Base-by-base conservation (phyloP, 176 grass and related monocot genomes). In the Zizania latifolia region DNA sequence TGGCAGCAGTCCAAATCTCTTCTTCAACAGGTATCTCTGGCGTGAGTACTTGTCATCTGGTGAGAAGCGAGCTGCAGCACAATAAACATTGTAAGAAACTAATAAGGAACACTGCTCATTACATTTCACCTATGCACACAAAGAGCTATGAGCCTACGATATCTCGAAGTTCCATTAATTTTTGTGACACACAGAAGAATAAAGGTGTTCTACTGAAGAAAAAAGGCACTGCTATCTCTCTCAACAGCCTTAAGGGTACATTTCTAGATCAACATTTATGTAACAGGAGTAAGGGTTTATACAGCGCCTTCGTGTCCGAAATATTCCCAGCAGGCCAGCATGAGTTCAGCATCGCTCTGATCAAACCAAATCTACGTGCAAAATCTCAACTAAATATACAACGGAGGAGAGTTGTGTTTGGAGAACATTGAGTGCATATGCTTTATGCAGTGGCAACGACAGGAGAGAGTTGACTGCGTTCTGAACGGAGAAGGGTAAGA, bases 1-100 rank as follows among this genome's bases (percentile, higher is more conserved):
- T 40, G 93, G 93, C 69, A 93, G 88, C 78, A 97, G 74, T 28
- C 88, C 90, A 89, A 97, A 97, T 63, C 90, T 87, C 77, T 88
- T 97, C 83, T 97, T 97, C 79, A 97, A 68, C 15, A 93, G 74
- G 78, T 82, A 87, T 21, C 88, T 85, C 80, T 97, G 90, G 26
- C 88, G 85, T 3, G 90, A 76, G 13, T 89, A 93, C 78, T 88
- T 90, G 69, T 97, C 93, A 58, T 93, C 93, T 5, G 90, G 90
- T 39, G 93, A 97, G 84, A 93, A 97, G 50, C 88, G 90, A 89
- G 93, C 93, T 97, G 85, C 69, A 85, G 27, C 44, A 59, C 34
- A 82, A 53, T 38, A 10, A 56, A 71, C 0, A 61, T 45, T 40
- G 53, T 79, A n/a, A 82, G 15, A 8, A 38, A 32, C 27, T 11